Conservation (phyloP, 371 early-diverging fungal genomes). For the Lichtheimia ramosa region DNA sequence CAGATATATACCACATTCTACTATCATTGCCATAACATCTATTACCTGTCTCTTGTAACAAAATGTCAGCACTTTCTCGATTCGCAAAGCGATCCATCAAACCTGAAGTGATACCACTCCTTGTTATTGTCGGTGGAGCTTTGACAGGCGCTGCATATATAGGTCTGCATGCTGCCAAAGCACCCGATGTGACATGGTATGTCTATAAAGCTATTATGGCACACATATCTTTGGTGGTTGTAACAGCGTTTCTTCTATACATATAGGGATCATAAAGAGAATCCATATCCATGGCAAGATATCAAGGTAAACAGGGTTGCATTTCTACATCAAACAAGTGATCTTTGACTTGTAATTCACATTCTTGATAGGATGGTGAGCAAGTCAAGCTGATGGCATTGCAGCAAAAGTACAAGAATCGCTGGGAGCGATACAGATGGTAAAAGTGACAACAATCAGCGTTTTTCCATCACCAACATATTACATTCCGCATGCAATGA, state of each 20-base stretch:
- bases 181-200: conserved; percentile 45
- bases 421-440: conserved; percentile 40
- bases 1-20: too few species aligned
- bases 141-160: conserved; percentile 28
- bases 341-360: not conserved
- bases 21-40: too few species aligned
- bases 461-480: too few species aligned
- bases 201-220: not conserved
- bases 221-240: too few species aligned
- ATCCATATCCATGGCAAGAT: conserved; percentile 37
- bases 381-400: conserved; percentile 39
- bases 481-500: too few species aligned
- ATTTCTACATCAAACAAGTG: too few species aligned
- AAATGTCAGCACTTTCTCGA: not conserved
- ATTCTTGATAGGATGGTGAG: conserved; percentile 29
- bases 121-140: conserved; percentile 30
- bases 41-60: too few species aligned
- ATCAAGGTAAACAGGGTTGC: conserved; percentile 13
- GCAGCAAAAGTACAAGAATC: conserved; percentile 34
- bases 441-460: conserved; percentile 2
- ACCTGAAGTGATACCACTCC: conserved; percentile 39
- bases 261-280: conserved; percentile 27
- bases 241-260: too few species aligned
- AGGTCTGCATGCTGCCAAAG: conserved; percentile 22
- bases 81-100: conserved; percentile 17